Conservation (phyloP, 106 monocot genomes). For the Acorus gramineus region DNA sequence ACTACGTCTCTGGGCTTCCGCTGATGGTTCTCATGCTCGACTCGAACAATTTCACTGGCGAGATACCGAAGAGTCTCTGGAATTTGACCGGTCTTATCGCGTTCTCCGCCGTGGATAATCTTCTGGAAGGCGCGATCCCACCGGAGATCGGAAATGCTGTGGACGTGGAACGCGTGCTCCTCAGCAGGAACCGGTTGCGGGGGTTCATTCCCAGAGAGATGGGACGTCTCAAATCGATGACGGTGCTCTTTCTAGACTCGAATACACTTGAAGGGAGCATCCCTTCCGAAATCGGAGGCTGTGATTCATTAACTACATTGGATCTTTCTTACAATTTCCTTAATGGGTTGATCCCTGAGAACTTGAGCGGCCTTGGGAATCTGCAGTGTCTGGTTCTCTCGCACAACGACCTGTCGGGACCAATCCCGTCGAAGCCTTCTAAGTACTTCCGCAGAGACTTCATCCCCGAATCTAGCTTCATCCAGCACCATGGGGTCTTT, state of each 20-base stretch:
- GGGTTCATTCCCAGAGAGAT: not conserved
- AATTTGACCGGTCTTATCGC: not conserved
- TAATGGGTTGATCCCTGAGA: too few species aligned
- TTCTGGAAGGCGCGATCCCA: not conserved
- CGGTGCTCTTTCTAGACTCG: not conserved
- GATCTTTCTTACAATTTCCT: too few species aligned
- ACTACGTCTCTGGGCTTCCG: conserved; percentile 2
- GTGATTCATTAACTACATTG: too few species aligned
- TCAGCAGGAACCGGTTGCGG: not conserved
- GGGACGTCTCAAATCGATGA: not conserved
- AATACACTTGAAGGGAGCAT: too few species aligned
- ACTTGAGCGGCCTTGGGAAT: not conserved
- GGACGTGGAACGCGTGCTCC: not conserved
- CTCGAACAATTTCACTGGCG: conserved; percentile 4
- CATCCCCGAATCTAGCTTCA: conserved; percentile 1
- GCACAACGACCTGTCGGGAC: not conserved
- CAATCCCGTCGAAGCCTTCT: not conserved
- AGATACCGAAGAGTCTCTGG: not conserved
- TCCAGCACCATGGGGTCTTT: conserved; percentile 2
- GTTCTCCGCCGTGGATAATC: not conserved
- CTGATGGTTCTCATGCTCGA: conserved; percentile 1
- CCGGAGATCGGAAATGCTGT: not conserved
- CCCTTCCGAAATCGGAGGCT: too few species aligned
- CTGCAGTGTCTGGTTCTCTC: conserved; percentile 3
- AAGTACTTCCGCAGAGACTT: not conserved